Evolutionary conservation across 2,329 filamentous ascomycete species (phyloP), one percentile per base, ranked within the genome.

Genomic region (Claviceps maximensis): DNA sequence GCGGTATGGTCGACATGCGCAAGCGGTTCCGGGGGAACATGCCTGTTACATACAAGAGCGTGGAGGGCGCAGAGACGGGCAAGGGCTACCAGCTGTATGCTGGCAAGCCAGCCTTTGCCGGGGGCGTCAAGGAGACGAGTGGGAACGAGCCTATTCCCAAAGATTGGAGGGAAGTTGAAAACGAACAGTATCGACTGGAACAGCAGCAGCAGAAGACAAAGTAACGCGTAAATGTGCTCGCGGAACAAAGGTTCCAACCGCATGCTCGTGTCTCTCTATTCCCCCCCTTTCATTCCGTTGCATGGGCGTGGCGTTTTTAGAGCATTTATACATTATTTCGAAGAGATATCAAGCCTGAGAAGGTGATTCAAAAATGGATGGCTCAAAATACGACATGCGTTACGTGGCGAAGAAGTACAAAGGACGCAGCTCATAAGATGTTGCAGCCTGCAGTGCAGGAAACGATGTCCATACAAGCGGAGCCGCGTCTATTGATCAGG

Each of bases 1-100:
- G 91, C 59, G 93, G 93, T 59, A 82, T 95, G 82, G 86, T 97
- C 61, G 93, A 98, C 69, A 98, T 98, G 93, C 87, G 93, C 68
- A 97, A 97, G 74, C 86, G 93, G 36, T 97, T 98, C 71, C 82
- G 93, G 53, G 93, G 93, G 54, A 97, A 97, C 73, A 82, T 89
- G 67, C 89, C 93, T 52, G 83, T 95, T 58, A 76, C 81, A 25
- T 80, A 85, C 59, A 75, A 73, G 63, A 71, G 75, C 55, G 71
- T 82, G 61, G 76, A 82, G 64, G 57, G 60, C 51, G 68, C 57
- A 53, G 83, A 87, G 59, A 72, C 73, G 12, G 75, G 74, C 57
- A 71, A 74, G 52, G 77, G 79, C 4, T 80, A 83, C 64, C 84
- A 93, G 72, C 69, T 95, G 59, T 95, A 95, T 67, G 87, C 83